Percentiles rank a stretch among this genome's conserved stretches.
Evolutionary conservation across 163 green algal species (phyloP).

Genomic region (Prototheca wickerhamii): DNA sequence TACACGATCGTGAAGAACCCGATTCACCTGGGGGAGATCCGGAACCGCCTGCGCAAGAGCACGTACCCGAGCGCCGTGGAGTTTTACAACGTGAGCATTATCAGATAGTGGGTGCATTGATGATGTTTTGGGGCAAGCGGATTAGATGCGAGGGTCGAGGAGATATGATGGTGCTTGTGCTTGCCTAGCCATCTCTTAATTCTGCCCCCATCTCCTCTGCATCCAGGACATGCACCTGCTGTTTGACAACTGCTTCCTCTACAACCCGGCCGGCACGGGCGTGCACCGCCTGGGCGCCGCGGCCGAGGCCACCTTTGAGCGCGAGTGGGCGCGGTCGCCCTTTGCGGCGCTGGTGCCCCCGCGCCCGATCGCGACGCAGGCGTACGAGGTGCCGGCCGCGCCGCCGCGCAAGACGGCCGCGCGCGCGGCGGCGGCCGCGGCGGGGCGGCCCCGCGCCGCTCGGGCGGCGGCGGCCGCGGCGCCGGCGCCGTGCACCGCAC

Average conservation of each 20-base stretch:
- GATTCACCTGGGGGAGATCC: constrained; percentile 41
- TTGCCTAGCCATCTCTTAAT: background rate
- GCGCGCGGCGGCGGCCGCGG: background rate
- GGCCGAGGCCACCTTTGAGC: constrained; percentile 16
- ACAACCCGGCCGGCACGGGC: constrained; percentile 27
- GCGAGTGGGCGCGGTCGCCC: constrained; percentile 13
- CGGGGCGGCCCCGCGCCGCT: background rate
- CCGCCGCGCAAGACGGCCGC: constrained; percentile 1
- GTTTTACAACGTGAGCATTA: constrained; percentile 26
- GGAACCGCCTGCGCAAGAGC: constrained; percentile 12
- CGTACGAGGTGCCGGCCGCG: background rate
- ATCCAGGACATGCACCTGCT: constrained; percentile 43
- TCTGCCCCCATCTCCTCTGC: background rate
- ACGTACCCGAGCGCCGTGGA: constrained; percentile 28
- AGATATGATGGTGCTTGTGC: background rate
- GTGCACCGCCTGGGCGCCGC: constrained; percentile 17
- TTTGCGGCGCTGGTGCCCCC: background rate
- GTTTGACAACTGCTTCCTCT: constrained; percentile 45
- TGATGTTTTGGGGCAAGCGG: background rate
- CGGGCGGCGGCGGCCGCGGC: constrained; percentile 1
- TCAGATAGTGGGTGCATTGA: background rate
- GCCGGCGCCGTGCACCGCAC: constrained; percentile 12
- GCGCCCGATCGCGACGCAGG: background rate
- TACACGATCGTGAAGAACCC: constrained; percentile 37
- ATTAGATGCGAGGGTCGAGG: background rate